Evolutionary conservation across 257 asterid species (phyloP).

Genomic region (Ballota nigra): DNA sequence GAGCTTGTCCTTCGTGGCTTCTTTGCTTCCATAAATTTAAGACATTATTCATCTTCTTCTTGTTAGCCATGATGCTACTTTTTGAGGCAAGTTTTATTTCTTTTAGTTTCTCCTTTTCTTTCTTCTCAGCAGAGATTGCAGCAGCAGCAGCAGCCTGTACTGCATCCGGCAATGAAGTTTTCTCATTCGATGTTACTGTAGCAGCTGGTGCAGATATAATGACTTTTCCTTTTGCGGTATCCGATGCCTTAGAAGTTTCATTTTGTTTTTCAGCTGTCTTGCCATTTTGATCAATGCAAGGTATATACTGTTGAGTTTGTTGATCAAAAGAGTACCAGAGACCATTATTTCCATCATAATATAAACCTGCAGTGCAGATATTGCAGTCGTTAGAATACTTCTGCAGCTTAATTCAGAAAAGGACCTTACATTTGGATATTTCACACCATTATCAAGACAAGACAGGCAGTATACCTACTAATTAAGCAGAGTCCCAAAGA

Average conservation of each 20-base stretch:
- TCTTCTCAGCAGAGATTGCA: slow-evolving; percentile 97
- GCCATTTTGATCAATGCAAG: slow-evolving; percentile 75
- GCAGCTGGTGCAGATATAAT: slow-evolving; percentile 97
- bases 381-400: slow-evolving; percentile 3
- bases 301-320: slow-evolving; percentile 75
- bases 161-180: slow-evolving; percentile 85
- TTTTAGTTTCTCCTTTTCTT: slow-evolving; percentile 83
- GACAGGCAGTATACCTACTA: not conserved
- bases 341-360: slow-evolving; percentile 93
- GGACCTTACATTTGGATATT: not conserved
- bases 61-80: slow-evolving; percentile 88
- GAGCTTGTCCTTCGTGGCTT: slow-evolving; percentile 92
- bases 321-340: slow-evolving; percentile 88
- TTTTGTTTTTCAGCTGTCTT: slow-evolving; percentile 58
- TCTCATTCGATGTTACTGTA: slow-evolving; percentile 65
- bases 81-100: slow-evolving; percentile 91
- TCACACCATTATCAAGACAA: not conserved
- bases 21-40: slow-evolving; percentile 96
- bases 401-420: slow-evolving; percentile 11
- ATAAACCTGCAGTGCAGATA: slow-evolving; percentile 55
- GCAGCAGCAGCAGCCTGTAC: slow-evolving; percentile 99
- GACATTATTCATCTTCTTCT: slow-evolving; percentile 96
- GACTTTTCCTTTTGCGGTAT: slow-evolving; percentile 60
- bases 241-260: slow-evolving; percentile 46
- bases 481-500: not conserved